A percentile compares a stretch with the other conserved stretches of the same genome.
Conservation (phyloP, 1,139 yeast species). For the Hemisphaericaspora xylofermentans region DNA sequence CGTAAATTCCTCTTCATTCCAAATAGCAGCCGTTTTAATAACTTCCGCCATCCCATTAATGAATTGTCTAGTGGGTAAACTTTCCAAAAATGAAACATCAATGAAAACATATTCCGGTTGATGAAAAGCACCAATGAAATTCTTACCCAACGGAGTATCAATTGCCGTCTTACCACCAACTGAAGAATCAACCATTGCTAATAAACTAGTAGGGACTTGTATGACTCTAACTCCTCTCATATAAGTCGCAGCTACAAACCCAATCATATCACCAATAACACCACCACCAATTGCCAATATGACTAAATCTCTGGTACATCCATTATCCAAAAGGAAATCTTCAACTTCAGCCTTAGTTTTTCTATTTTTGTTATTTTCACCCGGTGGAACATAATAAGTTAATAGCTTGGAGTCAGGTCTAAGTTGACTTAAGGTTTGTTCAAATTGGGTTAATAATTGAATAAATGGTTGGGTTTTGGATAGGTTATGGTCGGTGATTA, state of each 20-base stretch:
- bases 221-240: conserved; percentile 97
- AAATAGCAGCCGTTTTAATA: conserved; percentile 95
- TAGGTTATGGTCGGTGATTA: conserved; percentile 84
- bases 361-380: conserved; percentile 88
- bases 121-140: conserved; percentile 96
- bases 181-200: conserved; percentile 98
- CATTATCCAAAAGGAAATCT: conserved; percentile 79
- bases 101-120: conserved; percentile 90
- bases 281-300: conserved; percentile 98
- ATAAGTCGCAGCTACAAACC: conserved; percentile 96
- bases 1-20: conserved; percentile 87
- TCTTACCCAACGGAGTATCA: conserved; percentile 96
- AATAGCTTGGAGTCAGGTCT: conserved; percentile 62
- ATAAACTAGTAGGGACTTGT: conserved; percentile 89
- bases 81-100: conserved; percentile 82
- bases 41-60: conserved; percentile 99
- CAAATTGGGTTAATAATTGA: too few relatives aligned
- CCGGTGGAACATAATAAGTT: conserved; percentile 80
- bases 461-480: conserved; percentile 63
- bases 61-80: conserved; percentile 90
- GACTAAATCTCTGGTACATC: conserved; percentile 96
- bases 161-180: conserved; percentile 99
- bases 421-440: too few relatives aligned
- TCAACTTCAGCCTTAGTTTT: conserved; percentile 91
- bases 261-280: conserved; percentile 98